Evolutionary conservation across 2,329 filamentous ascomycete species (phyloP), one percentile per base, ranked within the genome.

Genomic region (Fusarium bactridioides): DNA sequence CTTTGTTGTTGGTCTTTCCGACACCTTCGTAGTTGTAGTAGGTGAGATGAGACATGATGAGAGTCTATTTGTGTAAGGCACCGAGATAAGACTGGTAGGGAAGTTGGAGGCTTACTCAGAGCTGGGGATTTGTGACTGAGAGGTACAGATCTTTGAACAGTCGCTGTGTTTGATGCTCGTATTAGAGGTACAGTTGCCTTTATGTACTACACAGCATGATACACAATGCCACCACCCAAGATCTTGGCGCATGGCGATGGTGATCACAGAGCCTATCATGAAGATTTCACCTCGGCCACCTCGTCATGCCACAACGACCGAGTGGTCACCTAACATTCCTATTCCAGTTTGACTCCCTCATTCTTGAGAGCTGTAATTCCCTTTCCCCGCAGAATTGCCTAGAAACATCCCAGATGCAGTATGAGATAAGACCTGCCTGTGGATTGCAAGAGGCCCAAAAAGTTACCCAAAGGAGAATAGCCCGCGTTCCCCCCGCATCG

Each of bases 11-110:
- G 37, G 68, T 69, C 31, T 73, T 65, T 19, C 79, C 80, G n/a
- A 75, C 74, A 12, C 77, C 79, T 5, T 77, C 75, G 62, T 83
- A 83, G 63, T 75, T 67, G 62, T 74, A 79, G 61, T 80, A 82
- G 60, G 72, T 72, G 9, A 81, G 73, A 16, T 77, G 72, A 35
- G 79, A 79, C 79, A 81, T 81, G 40, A 18, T 55, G 35, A 16
- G n/a, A 25, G 6, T 18, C 55, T 67, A 18, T 13, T 48, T 33
- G 29, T 25, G 38, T 43, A 16, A 33, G 43, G 13, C 16, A 25
- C 21, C 5, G 35, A 18, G 8, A 25, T 16, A 3, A 11, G 15
- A 11, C 8, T 23, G 35, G 4, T 15, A 2, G 21, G 4, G 15
- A 16, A 21, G 7, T 16, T 16, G 31, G n/a, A 23, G 21, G 25